A percentile compares a stretch with the other conserved stretches of the same genome.
Evolutionary conservation across 2,329 filamentous ascomycete species (phyloP).

Genomic region (Thelonectria blattea): DNA sequence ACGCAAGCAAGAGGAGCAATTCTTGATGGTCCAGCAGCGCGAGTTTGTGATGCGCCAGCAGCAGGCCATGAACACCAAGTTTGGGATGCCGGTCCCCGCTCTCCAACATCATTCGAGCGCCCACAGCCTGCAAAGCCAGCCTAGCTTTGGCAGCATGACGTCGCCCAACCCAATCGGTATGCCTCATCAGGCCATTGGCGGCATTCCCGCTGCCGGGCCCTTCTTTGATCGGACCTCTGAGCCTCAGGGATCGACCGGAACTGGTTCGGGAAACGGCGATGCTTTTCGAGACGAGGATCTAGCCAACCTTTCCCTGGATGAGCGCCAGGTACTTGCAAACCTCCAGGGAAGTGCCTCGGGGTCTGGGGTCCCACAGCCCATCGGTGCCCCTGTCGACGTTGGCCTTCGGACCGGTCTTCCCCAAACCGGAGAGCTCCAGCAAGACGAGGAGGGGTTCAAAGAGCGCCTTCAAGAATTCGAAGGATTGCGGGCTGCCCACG

Average conservation of each 20-base stretch:
- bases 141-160: constrained; percentile 92
- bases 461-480: constrained; percentile 87
- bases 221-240: constrained; percentile 70
- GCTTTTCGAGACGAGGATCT: constrained; percentile 76
- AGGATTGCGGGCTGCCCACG: constrained; percentile 74
- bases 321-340: constrained; percentile 59
- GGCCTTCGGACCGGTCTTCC: constrained; percentile 56
- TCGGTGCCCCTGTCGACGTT: constrained; percentile 44
- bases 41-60: constrained; percentile 84
- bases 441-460: constrained; percentile 64
- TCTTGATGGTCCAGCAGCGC: constrained; percentile 93
- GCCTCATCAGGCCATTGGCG: constrained; percentile 56
- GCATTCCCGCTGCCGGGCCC: constrained; percentile 65
- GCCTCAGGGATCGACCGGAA: constrained; percentile 32
- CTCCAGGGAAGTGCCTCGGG: constrained; percentile 31
- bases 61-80: constrained; percentile 73
- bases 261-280: constrained; percentile 49
- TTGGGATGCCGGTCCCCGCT: constrained; percentile 61
- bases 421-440: constrained; percentile 54
- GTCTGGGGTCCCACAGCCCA: constrained; percentile 45
- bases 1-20: constrained; percentile 97
- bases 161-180: constrained; percentile 81
- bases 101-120: constrained; percentile 94
- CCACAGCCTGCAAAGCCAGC: constrained; percentile 95
- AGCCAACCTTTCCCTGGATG: constrained; percentile 63